Base-by-base conservation (phyloP, 73 alveolate genomes). In the Stentor coeruleus region DNA sequence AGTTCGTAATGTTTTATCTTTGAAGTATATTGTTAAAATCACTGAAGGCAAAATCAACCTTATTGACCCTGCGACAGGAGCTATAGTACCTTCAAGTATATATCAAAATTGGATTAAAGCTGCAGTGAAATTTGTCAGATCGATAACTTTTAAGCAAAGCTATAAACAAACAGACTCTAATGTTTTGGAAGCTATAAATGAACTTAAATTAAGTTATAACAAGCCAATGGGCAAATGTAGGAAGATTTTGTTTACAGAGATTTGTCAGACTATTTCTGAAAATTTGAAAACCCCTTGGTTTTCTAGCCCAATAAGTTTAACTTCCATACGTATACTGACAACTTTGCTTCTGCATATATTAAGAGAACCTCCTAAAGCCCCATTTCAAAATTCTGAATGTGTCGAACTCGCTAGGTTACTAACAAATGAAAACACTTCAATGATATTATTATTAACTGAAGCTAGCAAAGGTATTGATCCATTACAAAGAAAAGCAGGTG, bases 321-420 rank as follows among this genome's bases (percentile, higher is more conserved):
- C n/a, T n/a, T n/a, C n/a, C n/a, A n/a, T n/a, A n/a, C n/a, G n/a
- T n/a, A n/a, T n/a, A n/a, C n/a, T n/a, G n/a, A n/a, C n/a, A n/a
- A n/a, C n/a, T n/a, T n/a, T n/a, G n/a, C n/a, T n/a, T n/a, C n/a
- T n/a, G n/a, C n/a, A n/a, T n/a, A n/a, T n/a, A 1, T 36, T 66
- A 33, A 33, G 59, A 28, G 49, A 66, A n/a, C 81, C 81, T 36
- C 59, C 49, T 30, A 66, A 66, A 36, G 59, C 38, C 0, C 81
- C 81, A 66, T 66, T 66, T 57, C 15, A 36, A 28, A 20, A 28
- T 30, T 30, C n/a, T 30, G 35, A 66, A 15, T 30, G 59, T 0
- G 59, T 30, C 14, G 81, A 66, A 66, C n/a, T 66, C 38, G 81
- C 81, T 15, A 66, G 49, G 35, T 66, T 66, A 30, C 30, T 66